These are phyloP conservation scores for Arabidopsis suecica DNA, from an alignment of 345 rosid species.

Conservation along the genomic window DNA sequence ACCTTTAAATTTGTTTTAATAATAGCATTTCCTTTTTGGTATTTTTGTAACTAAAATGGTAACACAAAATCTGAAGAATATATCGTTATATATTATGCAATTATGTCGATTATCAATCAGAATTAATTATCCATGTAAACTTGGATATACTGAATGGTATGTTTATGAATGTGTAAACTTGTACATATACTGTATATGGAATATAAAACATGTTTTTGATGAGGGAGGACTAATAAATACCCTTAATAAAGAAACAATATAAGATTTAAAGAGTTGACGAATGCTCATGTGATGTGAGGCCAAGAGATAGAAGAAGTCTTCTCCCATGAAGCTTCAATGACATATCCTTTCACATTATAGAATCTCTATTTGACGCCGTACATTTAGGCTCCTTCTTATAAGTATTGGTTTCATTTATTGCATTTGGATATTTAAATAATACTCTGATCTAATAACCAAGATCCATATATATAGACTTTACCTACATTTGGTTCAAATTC, in stretches of 20 bases:
- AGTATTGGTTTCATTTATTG: conserved; percentile 28
- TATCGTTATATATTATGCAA: too few species aligned
- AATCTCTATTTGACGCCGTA: conserved; percentile 52
- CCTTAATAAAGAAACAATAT: conserved; percentile 17
- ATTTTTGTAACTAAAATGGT: too few species aligned
- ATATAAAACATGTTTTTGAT: conserved; percentile 29
- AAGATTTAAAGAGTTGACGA: conserved; percentile 45
- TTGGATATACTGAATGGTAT: conserved; percentile 7
- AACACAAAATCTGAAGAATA: too few species aligned
- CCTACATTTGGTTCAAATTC: conserved; percentile 27
- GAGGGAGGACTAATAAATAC: conserved; percentile 16
- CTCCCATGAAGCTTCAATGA: conserved; percentile 63
- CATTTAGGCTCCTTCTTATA: conserved; percentile 46
- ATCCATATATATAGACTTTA: conserved; percentile 24
- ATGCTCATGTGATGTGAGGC: conserved; percentile 44
- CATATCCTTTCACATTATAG: conserved; percentile 37
- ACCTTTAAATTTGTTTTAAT: background rate
- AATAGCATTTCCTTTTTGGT: background rate
- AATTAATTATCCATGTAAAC: background rate
- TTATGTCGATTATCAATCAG: background rate
- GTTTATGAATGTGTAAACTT: conserved; percentile 4
- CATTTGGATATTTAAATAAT: conserved; percentile 31
- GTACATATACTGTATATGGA: conserved; percentile 16
- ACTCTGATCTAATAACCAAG: conserved; percentile 22
- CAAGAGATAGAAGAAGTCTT: conserved; percentile 41